A percentile compares a stretch with the other conserved stretches of the same genome.
Evolutionary conservation across 73 alveolate genomes (phyloP).

Genomic region (Tetrahymena thermophila): DNA sequence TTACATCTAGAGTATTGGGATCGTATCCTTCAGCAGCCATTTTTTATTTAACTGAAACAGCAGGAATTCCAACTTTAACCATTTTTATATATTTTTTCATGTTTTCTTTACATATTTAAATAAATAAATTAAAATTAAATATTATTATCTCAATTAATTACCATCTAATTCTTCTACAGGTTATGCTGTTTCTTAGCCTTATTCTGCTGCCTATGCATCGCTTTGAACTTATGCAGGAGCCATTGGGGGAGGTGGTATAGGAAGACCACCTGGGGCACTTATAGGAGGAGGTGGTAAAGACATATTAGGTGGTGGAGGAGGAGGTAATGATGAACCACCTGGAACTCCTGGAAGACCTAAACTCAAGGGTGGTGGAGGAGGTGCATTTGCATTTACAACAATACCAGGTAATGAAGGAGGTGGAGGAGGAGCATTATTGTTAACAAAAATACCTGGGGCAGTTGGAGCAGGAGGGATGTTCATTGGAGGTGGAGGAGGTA

Average conservation of each 20-base stretch:
- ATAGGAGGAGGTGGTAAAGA: background rate
- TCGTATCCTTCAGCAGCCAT: background rate
- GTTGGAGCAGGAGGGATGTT: background rate
- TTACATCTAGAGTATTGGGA: background rate
- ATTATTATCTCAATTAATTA: background rate
- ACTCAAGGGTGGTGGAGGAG: background rate
- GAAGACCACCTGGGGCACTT: background rate
- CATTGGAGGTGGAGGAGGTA: background rate
- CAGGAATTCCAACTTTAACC: background rate
- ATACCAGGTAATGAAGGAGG: background rate
- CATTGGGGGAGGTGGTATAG: background rate
- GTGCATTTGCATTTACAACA: background rate
- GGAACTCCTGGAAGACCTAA: background rate
- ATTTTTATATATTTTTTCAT: background rate
- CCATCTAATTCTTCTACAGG: slow-evolving; percentile 1
- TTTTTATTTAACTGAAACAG: background rate
- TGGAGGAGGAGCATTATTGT: background rate
- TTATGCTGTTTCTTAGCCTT: background rate
- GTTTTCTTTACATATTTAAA: background rate
- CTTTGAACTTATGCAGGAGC: background rate
- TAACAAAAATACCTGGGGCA: background rate
- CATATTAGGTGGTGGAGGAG: background rate
- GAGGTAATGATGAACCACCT: background rate
- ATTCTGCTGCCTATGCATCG: background rate
- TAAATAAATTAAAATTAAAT: background rate